Evolutionary conservation across 2,329 filamentous ascomycete species (phyloP).

Genomic region (Chaetomiaceae sp.): DNA sequence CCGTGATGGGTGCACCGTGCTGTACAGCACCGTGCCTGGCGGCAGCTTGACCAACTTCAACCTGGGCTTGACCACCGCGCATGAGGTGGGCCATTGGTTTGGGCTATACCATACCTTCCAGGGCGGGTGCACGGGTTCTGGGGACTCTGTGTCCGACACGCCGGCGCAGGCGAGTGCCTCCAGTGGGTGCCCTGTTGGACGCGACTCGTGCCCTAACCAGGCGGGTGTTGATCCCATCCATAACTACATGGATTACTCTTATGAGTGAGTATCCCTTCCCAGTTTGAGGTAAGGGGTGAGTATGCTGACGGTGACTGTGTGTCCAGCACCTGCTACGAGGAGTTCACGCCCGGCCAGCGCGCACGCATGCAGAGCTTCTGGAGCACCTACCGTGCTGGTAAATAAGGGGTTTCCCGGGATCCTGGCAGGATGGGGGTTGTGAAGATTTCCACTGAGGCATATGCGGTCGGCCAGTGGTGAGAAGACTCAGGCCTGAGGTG

Average conservation of each 20-base stretch:
- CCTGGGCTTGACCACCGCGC: constrained; percentile 36
- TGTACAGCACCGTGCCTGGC: constrained; percentile 31
- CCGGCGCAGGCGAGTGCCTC: constrained; percentile 34
- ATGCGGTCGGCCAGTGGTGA: no score
- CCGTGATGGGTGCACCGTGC: constrained; percentile 31
- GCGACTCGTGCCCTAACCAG: constrained; percentile 32
- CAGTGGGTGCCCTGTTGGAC: constrained; percentile 35
- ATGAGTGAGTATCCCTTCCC: constrained; percentile 27
- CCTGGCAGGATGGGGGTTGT: no score
- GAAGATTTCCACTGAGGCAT: no score
- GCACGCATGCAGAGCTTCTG: constrained; percentile 33
- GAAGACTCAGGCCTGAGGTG: no score
- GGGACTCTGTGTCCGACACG: constrained; percentile 40
- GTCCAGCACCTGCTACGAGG: constrained; percentile 33
- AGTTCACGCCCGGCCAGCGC: constrained; percentile 37
- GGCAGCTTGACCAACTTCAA: constrained; percentile 31
- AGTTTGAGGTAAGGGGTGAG: no score
- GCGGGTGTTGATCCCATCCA: constrained; percentile 33
- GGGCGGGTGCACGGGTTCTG: constrained; percentile 35
- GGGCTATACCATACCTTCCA: constrained; percentile 43
- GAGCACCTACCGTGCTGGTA: constrained; percentile 27
- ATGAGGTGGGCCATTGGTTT: constrained; percentile 44
- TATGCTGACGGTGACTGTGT: background rate
- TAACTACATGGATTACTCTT: constrained; percentile 38
- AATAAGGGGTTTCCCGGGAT: constrained; percentile 10